Base-by-base conservation (phyloP, 805 yeast species). In the Suhomyces vadensis region DNA sequence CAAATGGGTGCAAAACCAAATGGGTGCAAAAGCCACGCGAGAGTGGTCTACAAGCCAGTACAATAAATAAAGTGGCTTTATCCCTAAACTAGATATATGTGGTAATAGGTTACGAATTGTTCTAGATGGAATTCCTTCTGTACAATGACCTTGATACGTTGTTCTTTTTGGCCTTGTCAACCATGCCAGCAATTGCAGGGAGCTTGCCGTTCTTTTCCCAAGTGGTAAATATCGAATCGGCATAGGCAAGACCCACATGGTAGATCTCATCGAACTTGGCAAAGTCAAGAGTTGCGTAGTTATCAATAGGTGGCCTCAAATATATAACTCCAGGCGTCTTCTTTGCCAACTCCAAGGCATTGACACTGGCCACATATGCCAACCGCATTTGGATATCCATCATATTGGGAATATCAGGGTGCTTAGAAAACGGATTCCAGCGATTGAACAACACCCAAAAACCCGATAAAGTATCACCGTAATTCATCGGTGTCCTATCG, bases 321-420 rank as follows among this genome's bases (percentile, higher is more conserved):
- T 92, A 92, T 6, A 87, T 70, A 9, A 94, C 92, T 0, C 96
- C 96, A 0, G 89, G 85, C 0, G 90, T 84, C 22, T 62, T 71
- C 60, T 92, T 94, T 1, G 97, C 97, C 46, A 77, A 74, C 56
- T 92, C 97, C 39, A 94, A 69, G 0, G 97, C 97, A 65, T 87
- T 87, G 1, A 92, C 99, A 41, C 96, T 87, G 0, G 97, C 87
- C 31, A 92, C 99, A 61, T 94, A 92, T 0, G 97, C 96, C 48
- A 92, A 70, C 44, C 98, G 74, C 70, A 89, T 77, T 67, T 92
- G 99, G 47, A 92, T 89, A 59, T 92, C 99, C 52, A 96, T 89
- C 87, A 94, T 82, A 43, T 85, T 87, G 3, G 99, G 99, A 4
- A 89, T 87, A 60, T 86, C 85, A 3, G 97, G 96, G 54, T 85